Evolutionary conservation across 179 eudicot genomes (phyloP), one percentile per base, ranked within the genome.

Genomic region (Heliamphora pulchella): DNA sequence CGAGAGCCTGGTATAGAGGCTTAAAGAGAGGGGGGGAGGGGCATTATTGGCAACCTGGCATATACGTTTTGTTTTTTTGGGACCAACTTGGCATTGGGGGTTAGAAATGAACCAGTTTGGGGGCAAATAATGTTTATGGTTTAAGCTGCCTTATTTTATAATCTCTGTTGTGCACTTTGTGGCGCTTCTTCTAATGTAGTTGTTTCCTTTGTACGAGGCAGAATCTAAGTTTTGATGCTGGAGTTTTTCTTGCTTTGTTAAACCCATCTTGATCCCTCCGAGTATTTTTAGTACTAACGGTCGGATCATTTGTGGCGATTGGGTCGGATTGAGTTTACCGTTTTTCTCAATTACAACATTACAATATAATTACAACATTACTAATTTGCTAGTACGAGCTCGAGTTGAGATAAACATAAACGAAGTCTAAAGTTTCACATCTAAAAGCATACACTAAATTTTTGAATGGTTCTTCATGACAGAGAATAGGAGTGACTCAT

Each of bases 1-100:
- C 85, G 84, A 13, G 98, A 94, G 83, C 91, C 93, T 0, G 84
- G 87, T 17, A 43, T 83, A 41, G 69, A 82, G 74, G 85, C 83
- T 4, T 89, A 79, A 79, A 76, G 50, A 68, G 15, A 31, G 65
- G 22, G 68, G 43, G 55, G 43, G 54, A 31, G 9, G 10, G 44
- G 10, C 8, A 18, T 20, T 71, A 39, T 53, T 71, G 54, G 54
- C 11, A 15, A 17, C 43, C 39, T 8, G 8, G 5, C 75, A 71
- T n/a, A 47, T 4, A 8, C 75, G 8, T 54, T 48, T 48, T 48
- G 51, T 48, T 48, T 54, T 54, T 54, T 54, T 11, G 8, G 58
- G 58, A 54, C 58, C 58, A 54, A 10, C 58, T 48, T 47, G 74
- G 20, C 18, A 47, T 20, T 4, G 7, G 22, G 74, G 1, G 14